phyloP scores from a whole-genome alignment of 495 filamentous ascomycete genomes.

The Aspergillus heteromorphus region DNA sequence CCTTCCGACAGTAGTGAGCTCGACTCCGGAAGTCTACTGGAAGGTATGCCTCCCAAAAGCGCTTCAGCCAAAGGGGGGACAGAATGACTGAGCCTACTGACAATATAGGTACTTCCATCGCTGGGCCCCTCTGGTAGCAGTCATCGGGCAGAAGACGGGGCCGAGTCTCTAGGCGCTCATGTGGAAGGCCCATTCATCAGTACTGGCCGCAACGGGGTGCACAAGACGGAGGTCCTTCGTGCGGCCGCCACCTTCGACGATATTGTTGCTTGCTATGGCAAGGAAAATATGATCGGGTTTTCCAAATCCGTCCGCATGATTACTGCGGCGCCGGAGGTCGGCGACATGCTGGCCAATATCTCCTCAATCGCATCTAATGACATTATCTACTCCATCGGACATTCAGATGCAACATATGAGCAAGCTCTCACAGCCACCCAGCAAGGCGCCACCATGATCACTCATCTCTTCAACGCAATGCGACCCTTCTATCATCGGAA shows the following conservation, averaged over 20 bases:
- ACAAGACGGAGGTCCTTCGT: slow-evolving; percentile 62
- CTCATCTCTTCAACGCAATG: slow-evolving; percentile 91
- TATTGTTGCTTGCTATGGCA: slow-evolving; percentile 65
- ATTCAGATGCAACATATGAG: slow-evolving; percentile 75
- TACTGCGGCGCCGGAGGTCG: slow-evolving; percentile 74
- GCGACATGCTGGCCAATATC: slow-evolving; percentile 57
- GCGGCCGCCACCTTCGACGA: slow-evolving; percentile 46
- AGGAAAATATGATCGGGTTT: slow-evolving; percentile 45
- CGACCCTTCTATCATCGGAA: slow-evolving; percentile 77
- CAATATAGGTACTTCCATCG: slow-evolving; percentile 56
- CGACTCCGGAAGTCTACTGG: slow-evolving; percentile 64
- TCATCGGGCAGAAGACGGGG: slow-evolving; percentile 50
- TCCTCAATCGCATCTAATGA: slow-evolving; percentile 50
- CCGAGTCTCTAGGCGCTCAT: slow-evolving; percentile 79
- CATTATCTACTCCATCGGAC: slow-evolving; percentile 73
- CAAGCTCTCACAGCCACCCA: slow-evolving; percentile 59
- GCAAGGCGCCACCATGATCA: slow-evolving; percentile 77
- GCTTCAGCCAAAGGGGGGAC: neutral
- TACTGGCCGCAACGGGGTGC: slow-evolving; percentile 64
- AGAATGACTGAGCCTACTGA: neutral
- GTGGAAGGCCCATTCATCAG: slow-evolving; percentile 80
- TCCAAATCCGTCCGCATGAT: slow-evolving; percentile 60
- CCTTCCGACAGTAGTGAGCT: slow-evolving; percentile 68
- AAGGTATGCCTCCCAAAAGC: slow-evolving; percentile 26
- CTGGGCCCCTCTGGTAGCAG: slow-evolving; percentile 59